Percentiles rank a stretch among this genome's conserved stretches.
Evolutionary conservation across 1,139 yeast species (phyloP).

Genomic region (Spathaspora sp.): DNA sequence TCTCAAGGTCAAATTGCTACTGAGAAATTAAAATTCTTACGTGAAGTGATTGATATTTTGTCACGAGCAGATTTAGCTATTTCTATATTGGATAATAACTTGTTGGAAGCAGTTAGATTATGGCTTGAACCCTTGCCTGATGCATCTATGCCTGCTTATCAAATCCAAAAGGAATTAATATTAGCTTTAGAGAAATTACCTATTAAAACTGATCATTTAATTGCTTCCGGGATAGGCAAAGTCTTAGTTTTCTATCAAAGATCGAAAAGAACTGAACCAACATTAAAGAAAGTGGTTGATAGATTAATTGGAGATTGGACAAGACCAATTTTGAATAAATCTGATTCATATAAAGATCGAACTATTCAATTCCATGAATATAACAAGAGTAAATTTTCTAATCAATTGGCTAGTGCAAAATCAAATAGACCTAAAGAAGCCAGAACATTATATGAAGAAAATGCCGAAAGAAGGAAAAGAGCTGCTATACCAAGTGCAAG

Average conservation of each 20-base stretch:
- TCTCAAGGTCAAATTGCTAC: slow-evolving; percentile 78
- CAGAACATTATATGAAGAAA: slow-evolving; percentile 75
- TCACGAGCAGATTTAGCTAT: slow-evolving; percentile 86
- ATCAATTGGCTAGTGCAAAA: slow-evolving; percentile 40
- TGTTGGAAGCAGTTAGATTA: slow-evolving; percentile 88
- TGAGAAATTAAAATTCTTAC: slow-evolving; percentile 78
- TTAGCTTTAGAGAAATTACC: slow-evolving; percentile 75
- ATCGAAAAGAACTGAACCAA: slow-evolving; percentile 84
- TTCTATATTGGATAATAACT: slow-evolving; percentile 88
- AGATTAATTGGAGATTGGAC: slow-evolving; percentile 96
- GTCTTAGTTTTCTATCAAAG: slow-evolving; percentile 92
- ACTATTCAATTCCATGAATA: slow-evolving; percentile 69
- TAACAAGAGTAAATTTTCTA: slow-evolving; percentile 56
- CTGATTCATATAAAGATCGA: slow-evolving; percentile 92
- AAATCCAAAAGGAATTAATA: slow-evolving; percentile 87
- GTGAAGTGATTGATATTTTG: slow-evolving; percentile 73
- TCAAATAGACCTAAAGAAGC: slow-evolving; percentile 39
- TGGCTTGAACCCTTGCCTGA: slow-evolving; percentile 99
- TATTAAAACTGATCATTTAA: slow-evolving; percentile 89
- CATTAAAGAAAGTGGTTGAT: slow-evolving; percentile 85
- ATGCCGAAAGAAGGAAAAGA: slow-evolving; percentile 89
- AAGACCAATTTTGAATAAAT: slow-evolving; percentile 93
- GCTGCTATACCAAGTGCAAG: slow-evolving; percentile 94
- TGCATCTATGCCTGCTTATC: slow-evolving; percentile 95
- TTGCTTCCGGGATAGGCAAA: slow-evolving; percentile 93